Evolutionary conservation across 495 filamentous ascomycete species (phyloP).

Genomic region (Penicillium nucicola): DNA sequence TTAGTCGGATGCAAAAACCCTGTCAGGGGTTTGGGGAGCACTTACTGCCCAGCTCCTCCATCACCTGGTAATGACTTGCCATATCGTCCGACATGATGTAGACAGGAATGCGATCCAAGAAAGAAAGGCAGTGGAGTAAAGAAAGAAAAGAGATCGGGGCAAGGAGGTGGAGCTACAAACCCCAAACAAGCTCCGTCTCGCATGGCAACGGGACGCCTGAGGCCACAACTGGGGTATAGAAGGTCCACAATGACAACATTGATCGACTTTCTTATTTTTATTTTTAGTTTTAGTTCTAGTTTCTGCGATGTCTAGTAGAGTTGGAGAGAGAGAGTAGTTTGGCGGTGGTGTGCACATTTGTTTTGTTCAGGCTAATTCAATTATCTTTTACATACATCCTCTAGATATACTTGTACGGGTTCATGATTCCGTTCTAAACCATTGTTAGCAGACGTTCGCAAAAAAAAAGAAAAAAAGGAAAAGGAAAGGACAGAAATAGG

Average conservation of each 20-base stretch:
- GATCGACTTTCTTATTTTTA: not conserved
- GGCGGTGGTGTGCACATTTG: too few relatives aligned
- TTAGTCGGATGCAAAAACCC: constrained; percentile 2
- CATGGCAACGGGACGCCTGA: constrained; percentile 38
- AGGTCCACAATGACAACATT: not conserved
- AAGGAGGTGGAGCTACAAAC: constrained; percentile 29
- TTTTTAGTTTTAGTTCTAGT: not conserved
- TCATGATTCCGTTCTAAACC: constrained; percentile 84
- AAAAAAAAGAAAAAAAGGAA: too few relatives aligned
- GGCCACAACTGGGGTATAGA: constrained; percentile 20
- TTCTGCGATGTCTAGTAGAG: too few relatives aligned
- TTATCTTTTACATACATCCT: not conserved
- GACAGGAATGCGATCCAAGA: constrained; percentile 16
- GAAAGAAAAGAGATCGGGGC: constrained; percentile 10
- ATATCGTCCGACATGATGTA: constrained; percentile 56
- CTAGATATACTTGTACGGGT: constrained; percentile 85
- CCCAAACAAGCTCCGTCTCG: constrained; percentile 36
- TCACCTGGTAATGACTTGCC: constrained; percentile 78
- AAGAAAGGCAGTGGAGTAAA: constrained; percentile 3
- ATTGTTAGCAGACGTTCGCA: constrained; percentile 20
- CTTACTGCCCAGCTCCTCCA: constrained; percentile 91
- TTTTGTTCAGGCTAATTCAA: too few relatives aligned
- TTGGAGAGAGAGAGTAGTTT: too few relatives aligned
- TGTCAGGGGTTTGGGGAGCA: constrained; percentile 13
- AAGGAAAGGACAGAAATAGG: too few relatives aligned